Conservation (phyloP, 139 green algal species). For the Chlorella sp. region DNA sequence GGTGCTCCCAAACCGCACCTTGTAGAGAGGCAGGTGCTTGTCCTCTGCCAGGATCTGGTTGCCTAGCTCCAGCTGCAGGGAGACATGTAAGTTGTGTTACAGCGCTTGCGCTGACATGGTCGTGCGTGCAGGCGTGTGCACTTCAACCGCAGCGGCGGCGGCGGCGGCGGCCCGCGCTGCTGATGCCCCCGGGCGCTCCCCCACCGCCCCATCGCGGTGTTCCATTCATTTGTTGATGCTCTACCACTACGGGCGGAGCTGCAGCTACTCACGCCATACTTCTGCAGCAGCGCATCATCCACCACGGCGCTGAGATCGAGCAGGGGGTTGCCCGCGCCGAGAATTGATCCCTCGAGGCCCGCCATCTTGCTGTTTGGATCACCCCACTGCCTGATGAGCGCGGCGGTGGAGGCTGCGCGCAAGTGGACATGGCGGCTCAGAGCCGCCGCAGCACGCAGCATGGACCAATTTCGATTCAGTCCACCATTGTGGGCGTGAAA, state of each 20-base stretch:
- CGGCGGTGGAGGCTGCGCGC: no score
- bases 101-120: no score
- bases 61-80: constrained; percentile 86
- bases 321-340: constrained; percentile 90
- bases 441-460: no score
- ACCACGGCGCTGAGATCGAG: constrained; percentile 93
- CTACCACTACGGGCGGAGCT: not conserved
- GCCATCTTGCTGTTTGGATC: constrained; percentile 44
- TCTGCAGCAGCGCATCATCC: constrained; percentile 86
- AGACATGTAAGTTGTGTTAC: not conserved
- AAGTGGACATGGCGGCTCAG: no score
- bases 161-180: not conserved
- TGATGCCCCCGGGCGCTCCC: not conserved
- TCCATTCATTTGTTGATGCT: no score
- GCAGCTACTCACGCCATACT: constrained; percentile 76
- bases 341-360: constrained; percentile 37
- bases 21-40: constrained; percentile 94
- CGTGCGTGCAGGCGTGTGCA: no score
- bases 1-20: constrained; percentile 49
- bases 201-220: not conserved
- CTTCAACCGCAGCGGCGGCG: not conserved
- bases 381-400: not conserved
- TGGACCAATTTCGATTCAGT: no score
- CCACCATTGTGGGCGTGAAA: no score
- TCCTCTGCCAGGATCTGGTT: constrained; percentile 99